phyloP scores from a whole-genome alignment of 164 flowering plant species.

The Nelumbo lutea region DNA sequence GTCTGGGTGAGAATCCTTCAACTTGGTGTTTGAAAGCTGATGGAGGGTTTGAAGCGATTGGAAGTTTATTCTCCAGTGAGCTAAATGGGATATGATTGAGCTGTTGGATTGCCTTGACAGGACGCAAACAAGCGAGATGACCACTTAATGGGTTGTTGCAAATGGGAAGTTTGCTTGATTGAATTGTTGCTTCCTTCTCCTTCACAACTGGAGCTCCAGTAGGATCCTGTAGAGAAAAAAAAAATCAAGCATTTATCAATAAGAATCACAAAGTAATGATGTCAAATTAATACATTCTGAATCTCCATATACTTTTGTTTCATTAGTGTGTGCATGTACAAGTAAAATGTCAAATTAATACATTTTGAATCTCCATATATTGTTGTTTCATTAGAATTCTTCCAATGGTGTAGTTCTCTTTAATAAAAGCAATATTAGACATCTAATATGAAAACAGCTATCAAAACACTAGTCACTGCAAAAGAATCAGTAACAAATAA shows the following conservation, averaged over 20 bases:
- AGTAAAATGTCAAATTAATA: no score
- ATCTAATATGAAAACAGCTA: background rate
- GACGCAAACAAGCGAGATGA: slow-evolving; percentile 55
- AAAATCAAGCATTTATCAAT: no score
- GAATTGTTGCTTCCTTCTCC: slow-evolving; percentile 51
- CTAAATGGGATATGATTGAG: slow-evolving; percentile 39
- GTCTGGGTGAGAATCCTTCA: slow-evolving; percentile 38
- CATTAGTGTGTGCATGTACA: no score
- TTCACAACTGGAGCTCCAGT: slow-evolving; percentile 54
- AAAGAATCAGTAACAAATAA: background rate
- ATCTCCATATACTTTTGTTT: no score
- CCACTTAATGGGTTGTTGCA: slow-evolving; percentile 45
- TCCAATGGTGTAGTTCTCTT: background rate
- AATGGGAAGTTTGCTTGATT: slow-evolving; percentile 43
- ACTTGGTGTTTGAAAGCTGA: slow-evolving; percentile 14
- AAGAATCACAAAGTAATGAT: no score
- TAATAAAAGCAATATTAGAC: background rate
- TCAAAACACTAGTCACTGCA: background rate
- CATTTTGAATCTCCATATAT: no score
- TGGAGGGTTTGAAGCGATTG: slow-evolving; percentile 21
- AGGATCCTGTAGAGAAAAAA: slow-evolving; percentile 42
- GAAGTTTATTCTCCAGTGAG: slow-evolving; percentile 57
- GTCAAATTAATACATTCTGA: no score
- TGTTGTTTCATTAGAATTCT: no score
- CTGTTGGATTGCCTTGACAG: slow-evolving; percentile 28